phyloP scores from a whole-genome alignment of 371 early-diverging fungal species.

The Dinochytrium kinnereticum region DNA sequence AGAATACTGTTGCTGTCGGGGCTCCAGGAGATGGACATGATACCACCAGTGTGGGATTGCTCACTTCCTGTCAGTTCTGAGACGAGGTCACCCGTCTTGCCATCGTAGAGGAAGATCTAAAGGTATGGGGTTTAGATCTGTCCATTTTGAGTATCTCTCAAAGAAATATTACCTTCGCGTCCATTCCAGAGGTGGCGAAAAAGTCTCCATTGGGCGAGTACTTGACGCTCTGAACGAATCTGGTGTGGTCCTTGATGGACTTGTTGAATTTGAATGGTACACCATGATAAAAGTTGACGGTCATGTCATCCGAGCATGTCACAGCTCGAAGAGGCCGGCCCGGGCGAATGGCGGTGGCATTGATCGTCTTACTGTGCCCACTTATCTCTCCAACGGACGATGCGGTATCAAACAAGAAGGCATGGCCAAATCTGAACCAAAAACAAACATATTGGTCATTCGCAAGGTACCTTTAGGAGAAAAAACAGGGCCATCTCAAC shows the following conservation, averaged over 20 bases:
- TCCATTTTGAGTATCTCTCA: too few species aligned
- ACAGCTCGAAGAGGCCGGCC: slow-evolving; percentile 91
- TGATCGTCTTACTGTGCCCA: slow-evolving; percentile 88
- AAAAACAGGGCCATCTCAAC: too few species aligned
- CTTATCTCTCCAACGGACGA: slow-evolving; percentile 91
- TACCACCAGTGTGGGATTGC: slow-evolving; percentile 77
- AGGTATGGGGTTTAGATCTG: too few species aligned
- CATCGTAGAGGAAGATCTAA: slow-evolving; percentile 90
- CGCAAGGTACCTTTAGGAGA: too few species aligned
- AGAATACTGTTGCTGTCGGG: slow-evolving; percentile 78
- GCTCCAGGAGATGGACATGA: slow-evolving; percentile 88
- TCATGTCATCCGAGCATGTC: slow-evolving; percentile 91
- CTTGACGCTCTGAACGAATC: slow-evolving; percentile 87
- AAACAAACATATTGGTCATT: too few species aligned
- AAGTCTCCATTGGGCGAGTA: slow-evolving; percentile 85
- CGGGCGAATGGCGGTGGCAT: slow-evolving; percentile 82
- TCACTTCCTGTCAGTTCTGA: slow-evolving; percentile 64
- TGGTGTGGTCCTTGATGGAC: slow-evolving; percentile 72
- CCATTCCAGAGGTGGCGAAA: slow-evolving; percentile 87
- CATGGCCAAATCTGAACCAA: slow-evolving; percentile 77
- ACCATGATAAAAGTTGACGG: slow-evolving; percentile 88
- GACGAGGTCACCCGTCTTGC: slow-evolving; percentile 82
- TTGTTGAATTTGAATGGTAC: slow-evolving; percentile 86
- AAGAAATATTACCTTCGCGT: slow-evolving; percentile 91
- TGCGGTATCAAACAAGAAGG: slow-evolving; percentile 86